A percentile compares a stretch with the other conserved stretches of the same genome.
Evolutionary conservation across 2,329 filamentous ascomycete genomes (phyloP).

Genomic region (Blumeriella jaapii): DNA sequence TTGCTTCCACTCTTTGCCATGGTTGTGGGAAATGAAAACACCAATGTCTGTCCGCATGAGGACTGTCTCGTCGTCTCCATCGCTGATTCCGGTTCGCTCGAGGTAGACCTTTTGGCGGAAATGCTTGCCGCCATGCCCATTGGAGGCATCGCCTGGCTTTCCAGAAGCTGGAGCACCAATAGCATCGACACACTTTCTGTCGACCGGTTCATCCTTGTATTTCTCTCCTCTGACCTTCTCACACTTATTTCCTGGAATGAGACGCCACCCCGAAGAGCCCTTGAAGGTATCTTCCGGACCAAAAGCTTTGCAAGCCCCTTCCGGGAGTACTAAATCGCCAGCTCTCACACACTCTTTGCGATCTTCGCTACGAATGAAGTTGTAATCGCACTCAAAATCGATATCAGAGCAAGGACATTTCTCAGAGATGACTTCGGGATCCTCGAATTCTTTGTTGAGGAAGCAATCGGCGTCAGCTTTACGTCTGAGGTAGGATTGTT

Average conservation of each 20-base stretch:
- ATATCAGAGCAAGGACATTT: slow-evolving; percentile 69
- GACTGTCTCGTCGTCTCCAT: slow-evolving; percentile 59
- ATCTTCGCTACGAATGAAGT: slow-evolving; percentile 61
- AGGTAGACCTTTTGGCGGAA: slow-evolving; percentile 59
- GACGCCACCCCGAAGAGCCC: slow-evolving; percentile 80
- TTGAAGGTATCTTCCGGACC: slow-evolving; percentile 52
- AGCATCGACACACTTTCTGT: slow-evolving; percentile 64
- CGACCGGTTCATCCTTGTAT: slow-evolving; percentile 60
- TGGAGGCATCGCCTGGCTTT: slow-evolving; percentile 49
- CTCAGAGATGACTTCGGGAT: slow-evolving; percentile 57
- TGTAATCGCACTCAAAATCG: slow-evolving; percentile 96
- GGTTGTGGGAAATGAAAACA: slow-evolving; percentile 68
- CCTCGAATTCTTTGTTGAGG: slow-evolving; percentile 73
- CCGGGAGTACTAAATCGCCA: slow-evolving; percentile 51
- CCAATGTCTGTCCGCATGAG: slow-evolving; percentile 36
- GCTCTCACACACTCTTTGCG: slow-evolving; percentile 56
- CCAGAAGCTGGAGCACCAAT: slow-evolving; percentile 45
- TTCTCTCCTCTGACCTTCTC: slow-evolving; percentile 46
- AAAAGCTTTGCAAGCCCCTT: slow-evolving; percentile 55
- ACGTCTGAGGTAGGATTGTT: slow-evolving; percentile 72
- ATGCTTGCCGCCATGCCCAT: slow-evolving; percentile 47
- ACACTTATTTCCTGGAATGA: slow-evolving; percentile 78
- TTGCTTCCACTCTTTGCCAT: slow-evolving; percentile 75
- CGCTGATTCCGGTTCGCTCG: slow-evolving; percentile 57
- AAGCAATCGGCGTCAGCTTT: slow-evolving; percentile 87